Evolutionary conservation across 129 eudicot species (phyloP).

Genomic region (Tagetes patula): DNA sequence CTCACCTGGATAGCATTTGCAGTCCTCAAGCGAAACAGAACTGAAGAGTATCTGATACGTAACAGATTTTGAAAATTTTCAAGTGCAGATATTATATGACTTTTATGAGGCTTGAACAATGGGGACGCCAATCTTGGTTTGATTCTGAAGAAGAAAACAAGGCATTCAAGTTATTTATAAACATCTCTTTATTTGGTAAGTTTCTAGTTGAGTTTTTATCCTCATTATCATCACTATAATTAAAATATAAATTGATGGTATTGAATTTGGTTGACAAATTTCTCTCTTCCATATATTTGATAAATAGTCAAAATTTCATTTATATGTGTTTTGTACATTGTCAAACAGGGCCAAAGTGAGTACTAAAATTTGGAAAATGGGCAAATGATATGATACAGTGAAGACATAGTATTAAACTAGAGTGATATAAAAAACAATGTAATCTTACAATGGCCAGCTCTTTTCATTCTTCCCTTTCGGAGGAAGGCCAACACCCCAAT

Average conservation of each 20-base stretch:
- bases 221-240: not conserved
- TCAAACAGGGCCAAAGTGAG: not conserved
- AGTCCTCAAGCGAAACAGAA: constrained; percentile 76
- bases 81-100: constrained; percentile 72
- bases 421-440: constrained; percentile 1
- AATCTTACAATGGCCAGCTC: constrained; percentile 82
- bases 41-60: constrained; percentile 82
- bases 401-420: constrained; percentile 5
- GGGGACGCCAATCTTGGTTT: constrained; percentile 89
- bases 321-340: not conserved
- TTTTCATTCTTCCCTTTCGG: constrained; percentile 80
- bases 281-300: not conserved
- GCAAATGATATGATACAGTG: not conserved
- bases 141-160: constrained; percentile 51
- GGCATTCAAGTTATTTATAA: not conserved
- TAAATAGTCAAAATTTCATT: not conserved
- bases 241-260: not conserved
- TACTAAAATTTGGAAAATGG: not conserved
- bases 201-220: not conserved
- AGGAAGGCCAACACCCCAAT: constrained; percentile 99
- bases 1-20: constrained; percentile 79
- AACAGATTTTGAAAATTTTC: constrained; percentile 62
- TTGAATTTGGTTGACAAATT: not conserved
- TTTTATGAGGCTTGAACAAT: constrained; percentile 65
- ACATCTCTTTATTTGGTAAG: not conserved